Evolutionary conservation across 179 eudicot species (phyloP), one percentile per base, ranked within the genome.

Genomic region (Pouteria campechiana): DNA sequence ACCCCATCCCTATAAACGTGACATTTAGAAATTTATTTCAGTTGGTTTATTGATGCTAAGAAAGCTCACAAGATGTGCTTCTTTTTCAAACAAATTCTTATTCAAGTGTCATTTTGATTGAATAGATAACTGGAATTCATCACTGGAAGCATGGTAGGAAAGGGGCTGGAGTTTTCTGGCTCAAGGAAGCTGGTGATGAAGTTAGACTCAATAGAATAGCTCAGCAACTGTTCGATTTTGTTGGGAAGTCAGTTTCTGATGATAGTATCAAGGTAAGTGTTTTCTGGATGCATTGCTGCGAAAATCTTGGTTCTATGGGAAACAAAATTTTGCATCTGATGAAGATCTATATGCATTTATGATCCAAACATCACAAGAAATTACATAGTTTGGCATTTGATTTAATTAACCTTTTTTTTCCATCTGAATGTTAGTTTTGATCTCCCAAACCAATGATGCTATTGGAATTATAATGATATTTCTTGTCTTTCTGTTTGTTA

Each of bases 111-210:
- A 22, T 23, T 52, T 17, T 57, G 4, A 6, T 25, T 32, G 44
- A 17, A 61, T 68, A 90, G 98, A 79, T 82, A 68, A 86, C 95
- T 40, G 98, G 95, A 44, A 73, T 90, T 23, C 70, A 79, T 71
- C 74, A 70, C 65, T 90, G 98, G 98, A 86, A 90, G 73, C 98
- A 90, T 77, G 98, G 98, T 25, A 76, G 68, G 60, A 90, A 86
- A 61, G 98, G 98, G 18, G 69, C 78, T 50, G 98, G 84, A 45
- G 80, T 90, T 51, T 86, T 63, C 57, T 90, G 98, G 98, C 87
- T 90, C 57, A 95, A 90, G 72, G 87, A 86, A 77, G 98, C 96
- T 50, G 77, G 64, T 50, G 98, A 90, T 75, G 94, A 86, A 57
- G 55, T 67, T 61, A 82, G 94, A 30, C 72, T 90, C 25, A 77